phyloP scores from a whole-genome alignment of 768 basidiomycete species.

The Leucosporidium yakuticum region DNA sequence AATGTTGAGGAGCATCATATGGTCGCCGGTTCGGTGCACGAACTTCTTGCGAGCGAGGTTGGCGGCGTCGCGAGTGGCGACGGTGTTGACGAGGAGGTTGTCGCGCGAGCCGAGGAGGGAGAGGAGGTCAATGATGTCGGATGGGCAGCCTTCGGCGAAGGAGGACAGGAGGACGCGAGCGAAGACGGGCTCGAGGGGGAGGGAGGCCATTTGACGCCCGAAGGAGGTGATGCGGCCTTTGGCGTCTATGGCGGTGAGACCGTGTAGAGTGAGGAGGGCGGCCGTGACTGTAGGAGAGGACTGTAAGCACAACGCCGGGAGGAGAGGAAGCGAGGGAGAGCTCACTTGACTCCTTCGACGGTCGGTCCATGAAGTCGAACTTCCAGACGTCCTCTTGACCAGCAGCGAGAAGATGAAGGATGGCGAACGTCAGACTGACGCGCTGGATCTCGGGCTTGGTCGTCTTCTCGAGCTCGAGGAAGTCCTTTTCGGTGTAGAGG shows the following conservation, averaged over 20 bases:
- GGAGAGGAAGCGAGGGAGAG: not conserved
- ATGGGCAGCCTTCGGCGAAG: constrained; percentile 61
- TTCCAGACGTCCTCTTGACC: constrained; percentile 33
- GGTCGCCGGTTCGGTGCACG: constrained; percentile 77
- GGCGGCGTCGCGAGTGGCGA: constrained; percentile 58
- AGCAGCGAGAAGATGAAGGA: constrained; percentile 59
- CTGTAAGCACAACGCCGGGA: not conserved
- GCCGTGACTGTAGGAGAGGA: constrained; percentile 20
- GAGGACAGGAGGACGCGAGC: constrained; percentile 77
- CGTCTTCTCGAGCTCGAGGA: constrained; percentile 58
- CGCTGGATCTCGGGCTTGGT: constrained; percentile 86
- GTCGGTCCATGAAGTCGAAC: constrained; percentile 83
- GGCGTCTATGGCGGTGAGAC: constrained; percentile 70
- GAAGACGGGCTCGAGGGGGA: constrained; percentile 82
- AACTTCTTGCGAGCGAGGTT: constrained; percentile 67
- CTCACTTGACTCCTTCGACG: constrained; percentile 67
- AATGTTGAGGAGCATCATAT: constrained; percentile 82
- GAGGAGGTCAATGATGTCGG: constrained; percentile 76
- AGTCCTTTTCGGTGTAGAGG: constrained; percentile 79
- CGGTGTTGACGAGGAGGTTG: constrained; percentile 29
- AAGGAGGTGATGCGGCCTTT: constrained; percentile 60
- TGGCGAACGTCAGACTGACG: constrained; percentile 71
- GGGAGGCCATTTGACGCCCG: constrained; percentile 78
- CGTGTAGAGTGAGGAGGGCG: constrained; percentile 53
- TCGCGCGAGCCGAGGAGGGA: constrained; percentile 67